A percentile compares a stretch with the other conserved stretches of the same genome.
Evolutionary conservation across 805 yeast genomes (phyloP).

Genomic region (Dipodascus albidus): DNA sequence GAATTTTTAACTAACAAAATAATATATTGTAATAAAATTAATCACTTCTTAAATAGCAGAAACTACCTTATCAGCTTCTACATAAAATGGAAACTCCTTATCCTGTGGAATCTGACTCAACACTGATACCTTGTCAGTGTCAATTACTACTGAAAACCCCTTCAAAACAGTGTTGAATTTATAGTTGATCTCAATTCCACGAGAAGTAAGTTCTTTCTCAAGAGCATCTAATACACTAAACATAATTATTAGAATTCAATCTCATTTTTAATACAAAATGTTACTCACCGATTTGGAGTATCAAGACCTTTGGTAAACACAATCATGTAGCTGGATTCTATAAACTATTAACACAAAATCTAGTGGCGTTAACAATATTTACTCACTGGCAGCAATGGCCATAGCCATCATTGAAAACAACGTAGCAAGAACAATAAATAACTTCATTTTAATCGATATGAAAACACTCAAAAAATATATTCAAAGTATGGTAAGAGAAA

Average conservation of each 20-base stretch:
- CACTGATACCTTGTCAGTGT: background rate
- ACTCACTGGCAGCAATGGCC: slow-evolving; percentile 1
- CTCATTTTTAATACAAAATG: background rate
- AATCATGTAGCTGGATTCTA: slow-evolving; percentile 16
- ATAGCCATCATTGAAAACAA: background rate
- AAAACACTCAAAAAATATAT: too few relatives aligned
- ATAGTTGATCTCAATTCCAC: slow-evolving; percentile 37
- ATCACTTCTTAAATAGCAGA: background rate
- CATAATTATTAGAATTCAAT: background rate
- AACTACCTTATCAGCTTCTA: slow-evolving; percentile 35
- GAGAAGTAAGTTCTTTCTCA: slow-evolving; percentile 24
- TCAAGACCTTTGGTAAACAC: slow-evolving; percentile 21
- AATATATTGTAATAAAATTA: too few relatives aligned
- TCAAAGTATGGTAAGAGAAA: too few relatives aligned
- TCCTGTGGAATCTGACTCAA: background rate
- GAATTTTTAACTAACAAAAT: too few relatives aligned
- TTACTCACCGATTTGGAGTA: slow-evolving; percentile 21
- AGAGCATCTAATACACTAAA: slow-evolving; percentile 22
- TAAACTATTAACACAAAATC: background rate
- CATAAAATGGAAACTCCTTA: slow-evolving; percentile 29
- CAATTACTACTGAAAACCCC: background rate
- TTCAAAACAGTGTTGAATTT: slow-evolving; percentile 36
- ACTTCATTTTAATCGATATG: background rate
- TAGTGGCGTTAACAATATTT: background rate
- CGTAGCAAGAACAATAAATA: background rate